A percentile compares a stretch with the other conserved stretches of the same genome.
Conservation (phyloP, 371 early-diverging fungal genomes). For the Circinella minor region DNA sequence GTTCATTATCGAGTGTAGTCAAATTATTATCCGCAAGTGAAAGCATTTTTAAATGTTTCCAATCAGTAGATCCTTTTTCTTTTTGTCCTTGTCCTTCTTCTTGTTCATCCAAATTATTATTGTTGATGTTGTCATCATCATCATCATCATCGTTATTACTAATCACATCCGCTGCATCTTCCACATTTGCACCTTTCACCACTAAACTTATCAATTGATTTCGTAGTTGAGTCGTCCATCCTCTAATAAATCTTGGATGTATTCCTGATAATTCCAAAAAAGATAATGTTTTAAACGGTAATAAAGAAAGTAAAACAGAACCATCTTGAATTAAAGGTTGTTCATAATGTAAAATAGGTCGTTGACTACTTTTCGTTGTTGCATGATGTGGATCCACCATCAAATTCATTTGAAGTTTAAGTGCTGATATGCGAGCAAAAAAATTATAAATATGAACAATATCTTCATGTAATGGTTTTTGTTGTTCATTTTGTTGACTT, state of each 20-base stretch:
- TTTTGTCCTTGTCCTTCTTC: slow-evolving; percentile 17
- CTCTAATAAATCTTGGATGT: slow-evolving; percentile 50
- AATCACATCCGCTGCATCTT: slow-evolving; percentile 50
- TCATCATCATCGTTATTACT: slow-evolving; percentile 34
- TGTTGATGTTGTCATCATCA: slow-evolving; percentile 8
- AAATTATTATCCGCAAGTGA: slow-evolving; percentile 65
- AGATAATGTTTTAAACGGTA: slow-evolving; percentile 46
- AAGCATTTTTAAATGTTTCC: slow-evolving; percentile 54
- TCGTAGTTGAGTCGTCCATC: slow-evolving; percentile 48
- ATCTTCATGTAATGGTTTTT: slow-evolving; percentile 51
- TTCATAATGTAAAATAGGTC: slow-evolving; percentile 52
- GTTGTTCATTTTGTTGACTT: slow-evolving; percentile 5
- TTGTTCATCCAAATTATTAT: slow-evolving; percentile 2
- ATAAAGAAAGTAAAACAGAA: slow-evolving; percentile 40
- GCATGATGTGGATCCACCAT: slow-evolving; percentile 36
- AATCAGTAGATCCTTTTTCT: slow-evolving; percentile 14
- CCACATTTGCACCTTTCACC: slow-evolving; percentile 49
- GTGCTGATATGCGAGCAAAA: slow-evolving; percentile 49
- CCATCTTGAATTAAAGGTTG: slow-evolving; percentile 43
- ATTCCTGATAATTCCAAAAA: slow-evolving; percentile 59
- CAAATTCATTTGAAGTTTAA: slow-evolving; percentile 55
- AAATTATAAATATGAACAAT: slow-evolving; percentile 59
- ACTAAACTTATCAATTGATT: slow-evolving; percentile 48
- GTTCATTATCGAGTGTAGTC: slow-evolving; percentile 51
- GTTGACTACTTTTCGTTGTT: slow-evolving; percentile 49